Conservation (phyloP, 2,329 filamentous ascomycete species). For the Didymella pinodella region DNA sequence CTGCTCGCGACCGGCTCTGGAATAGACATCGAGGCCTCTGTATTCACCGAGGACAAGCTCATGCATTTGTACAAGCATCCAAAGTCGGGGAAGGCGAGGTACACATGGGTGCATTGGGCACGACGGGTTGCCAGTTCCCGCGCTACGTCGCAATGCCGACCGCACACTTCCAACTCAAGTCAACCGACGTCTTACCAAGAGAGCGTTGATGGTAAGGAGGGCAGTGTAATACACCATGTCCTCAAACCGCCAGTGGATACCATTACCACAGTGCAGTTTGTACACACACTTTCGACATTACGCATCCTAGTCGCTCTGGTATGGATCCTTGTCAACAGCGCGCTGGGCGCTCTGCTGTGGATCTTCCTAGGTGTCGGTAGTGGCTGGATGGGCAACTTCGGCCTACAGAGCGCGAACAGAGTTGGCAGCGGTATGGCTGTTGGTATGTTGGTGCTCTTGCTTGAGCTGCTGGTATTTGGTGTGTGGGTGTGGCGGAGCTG, state of each 20-base stretch:
- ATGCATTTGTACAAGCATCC: slow-evolving; percentile 48
- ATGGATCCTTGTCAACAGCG: slow-evolving; percentile 26
- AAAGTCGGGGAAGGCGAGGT: slow-evolving; percentile 45
- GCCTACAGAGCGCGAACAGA: slow-evolving; percentile 23
- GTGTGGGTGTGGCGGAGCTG: slow-evolving; percentile 24
- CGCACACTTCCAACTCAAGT: slow-evolving; percentile 3
- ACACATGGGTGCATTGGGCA: slow-evolving; percentile 57
- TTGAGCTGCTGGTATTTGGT: slow-evolving; percentile 28
- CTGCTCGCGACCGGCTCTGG: slow-evolving; percentile 28
- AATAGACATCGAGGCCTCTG: slow-evolving; percentile 11
- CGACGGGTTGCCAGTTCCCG: slow-evolving; percentile 40
- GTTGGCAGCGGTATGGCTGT: slow-evolving; percentile 33
- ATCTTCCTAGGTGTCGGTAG: slow-evolving; percentile 29
- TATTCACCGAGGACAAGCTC: slow-evolving; percentile 52
- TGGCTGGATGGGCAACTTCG: slow-evolving; percentile 13
- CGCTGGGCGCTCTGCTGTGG: slow-evolving; percentile 33
- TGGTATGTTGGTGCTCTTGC: slow-evolving; percentile 27
- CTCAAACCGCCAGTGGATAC: slow-evolving; percentile 5
- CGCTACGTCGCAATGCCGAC: background rate
- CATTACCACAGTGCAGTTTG: slow-evolving; percentile 38
- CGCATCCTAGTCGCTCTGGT: slow-evolving; percentile 28
- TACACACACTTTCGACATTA: slow-evolving; percentile 28
- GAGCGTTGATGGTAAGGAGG: slow-evolving; percentile 15
- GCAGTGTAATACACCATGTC: slow-evolving; percentile 12
- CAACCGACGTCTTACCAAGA: background rate